Evolutionary conservation across 768 basidiomycete species (phyloP), one percentile per base, ranked within the genome.

Genomic region (Pleurotus citrinopileatus): DNA sequence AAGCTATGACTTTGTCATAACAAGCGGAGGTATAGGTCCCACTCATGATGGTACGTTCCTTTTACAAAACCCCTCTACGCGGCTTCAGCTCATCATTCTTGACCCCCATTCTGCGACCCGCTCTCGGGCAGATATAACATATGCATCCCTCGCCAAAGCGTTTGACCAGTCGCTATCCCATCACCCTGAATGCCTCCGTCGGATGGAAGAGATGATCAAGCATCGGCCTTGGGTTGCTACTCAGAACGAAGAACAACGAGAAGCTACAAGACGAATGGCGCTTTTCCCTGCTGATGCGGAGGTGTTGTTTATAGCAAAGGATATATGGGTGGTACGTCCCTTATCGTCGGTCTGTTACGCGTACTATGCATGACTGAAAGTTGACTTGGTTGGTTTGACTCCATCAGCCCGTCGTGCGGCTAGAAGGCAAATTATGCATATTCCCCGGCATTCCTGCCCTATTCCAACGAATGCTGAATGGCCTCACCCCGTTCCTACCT

Each of bases 361-460:
- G 17, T 43, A 2, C n/a, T n/a, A n/a, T n/a, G n/a, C n/a, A n/a
- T n/a, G n/a, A n/a, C n/a, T 34, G 50, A 28, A 17, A 27, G 36
- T 29, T 44, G 42, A 20, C 29, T 25, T 29, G 15, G 19, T 54
- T 44, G 43, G 27, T 29, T 42, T 27, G 54, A 57, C 6, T 48
- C 53, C 1, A 42, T 27, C 60, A 91, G 89, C 94, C 94, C 22
- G 91, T 97, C 10, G 85, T 96, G 0, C 79, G 93, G 15, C 74
- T 97, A 2, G 82, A 82, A 60, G 88, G 89, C 20, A 95, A 91
- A 71, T 76, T 97, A 13, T 96, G 92, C 69, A 75, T 98, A 23
- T 87, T 98, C 70, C 95, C 95, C 0, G 95, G 95, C 26, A 91
- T 97, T 42, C 95, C 95, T 0, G 70, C 75, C 3, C 76, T 96